Evolutionary conservation across 768 basidiomycete species (phyloP), one percentile per base, ranked within the genome.

Genomic region (Fibroporia radiculosa): DNA sequence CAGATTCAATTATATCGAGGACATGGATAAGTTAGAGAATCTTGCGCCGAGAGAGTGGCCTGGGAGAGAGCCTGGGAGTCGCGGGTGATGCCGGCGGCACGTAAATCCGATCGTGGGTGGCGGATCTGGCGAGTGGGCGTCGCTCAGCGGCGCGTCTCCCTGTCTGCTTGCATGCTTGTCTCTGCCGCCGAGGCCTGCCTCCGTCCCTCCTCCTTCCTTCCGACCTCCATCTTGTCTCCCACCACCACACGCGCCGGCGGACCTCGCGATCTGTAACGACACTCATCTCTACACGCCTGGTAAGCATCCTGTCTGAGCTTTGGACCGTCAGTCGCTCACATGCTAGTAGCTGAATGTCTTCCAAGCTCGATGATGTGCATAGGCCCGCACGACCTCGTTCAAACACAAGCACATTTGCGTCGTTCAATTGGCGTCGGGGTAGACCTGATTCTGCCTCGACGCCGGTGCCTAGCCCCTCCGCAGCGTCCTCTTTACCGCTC

Each of bases 401-500:
- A 4, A 58, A 56, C 48, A 62, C 60, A 0, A 51, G 46, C 33
- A 39, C 50, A 14, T 55, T 55, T 32, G 26, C 52, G 1, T 45
- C 53, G 11, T 48, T 48, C 27, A 35, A 41, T 28, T 59, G 58
- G 58, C 49, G 55, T 19, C 51, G 53, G 6, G 49, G 53, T 34
- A 57, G 48, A 44, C 40, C 48, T 6, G 51, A 48, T 25, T 40
- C 43, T 43, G 37, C 44, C 12, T 27, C 51, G 8, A 25, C 55
- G 16, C 50, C 50, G 16, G 42, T 50, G 11, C 51, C 48, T 20
- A 36, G 37, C 12, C 42, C 50, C 13, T 32, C 52, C 19, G 44
- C 51, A 25, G 45, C 54, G 11, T 46, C 45, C 13, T 48, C 57
- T 7, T 48, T 57, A 1, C 40, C 70, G 11, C 61, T 70, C 32